These are phyloP conservation scores for Dryas drummondii DNA, from an alignment of 306 rosid species.

Conservation along the genomic window DNA sequence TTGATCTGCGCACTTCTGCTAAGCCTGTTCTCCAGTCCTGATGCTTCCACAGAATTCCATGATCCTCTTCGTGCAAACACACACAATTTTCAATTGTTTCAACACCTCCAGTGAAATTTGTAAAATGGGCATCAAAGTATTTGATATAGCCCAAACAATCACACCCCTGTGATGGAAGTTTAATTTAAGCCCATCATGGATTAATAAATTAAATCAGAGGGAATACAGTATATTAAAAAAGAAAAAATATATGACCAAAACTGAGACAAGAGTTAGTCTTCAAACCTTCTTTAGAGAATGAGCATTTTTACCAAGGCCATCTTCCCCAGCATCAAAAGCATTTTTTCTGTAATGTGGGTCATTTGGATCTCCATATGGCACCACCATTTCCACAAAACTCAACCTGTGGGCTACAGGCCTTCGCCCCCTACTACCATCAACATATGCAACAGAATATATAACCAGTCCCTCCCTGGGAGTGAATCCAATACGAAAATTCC, in stretches of 20 bases:
- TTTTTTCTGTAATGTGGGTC: conserved; percentile 92
- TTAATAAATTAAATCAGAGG: background rate
- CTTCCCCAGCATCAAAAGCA: conserved; percentile 97
- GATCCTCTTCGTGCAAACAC: conserved; percentile 91
- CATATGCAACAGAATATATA: conserved; percentile 83
- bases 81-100: conserved; percentile 77
- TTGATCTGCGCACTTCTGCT: conserved; percentile 89
- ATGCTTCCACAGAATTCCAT: conserved; percentile 85
- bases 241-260: conserved; percentile 20
- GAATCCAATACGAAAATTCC: conserved; percentile 92
- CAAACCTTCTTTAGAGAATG: conserved; percentile 86
- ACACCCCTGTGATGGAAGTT: conserved; percentile 58
- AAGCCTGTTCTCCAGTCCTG: conserved; percentile 95
- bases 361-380: conserved; percentile 92
- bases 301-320: conserved; percentile 90
- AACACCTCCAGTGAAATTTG: conserved; percentile 80
- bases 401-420: conserved; percentile 87
- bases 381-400: conserved; percentile 95
- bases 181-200: conserved; percentile 26
- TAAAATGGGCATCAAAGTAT: conserved; percentile 88
- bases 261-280: background rate
- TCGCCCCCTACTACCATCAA: conserved; percentile 88
- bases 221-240: conserved; percentile 3
- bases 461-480: conserved; percentile 90
- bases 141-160: conserved; percentile 90